A percentile compares a stretch with the other conserved stretches of the same genome.
Conservation (phyloP, 2,329 filamentous ascomycete genomes). For the Fusarium sp. region DNA sequence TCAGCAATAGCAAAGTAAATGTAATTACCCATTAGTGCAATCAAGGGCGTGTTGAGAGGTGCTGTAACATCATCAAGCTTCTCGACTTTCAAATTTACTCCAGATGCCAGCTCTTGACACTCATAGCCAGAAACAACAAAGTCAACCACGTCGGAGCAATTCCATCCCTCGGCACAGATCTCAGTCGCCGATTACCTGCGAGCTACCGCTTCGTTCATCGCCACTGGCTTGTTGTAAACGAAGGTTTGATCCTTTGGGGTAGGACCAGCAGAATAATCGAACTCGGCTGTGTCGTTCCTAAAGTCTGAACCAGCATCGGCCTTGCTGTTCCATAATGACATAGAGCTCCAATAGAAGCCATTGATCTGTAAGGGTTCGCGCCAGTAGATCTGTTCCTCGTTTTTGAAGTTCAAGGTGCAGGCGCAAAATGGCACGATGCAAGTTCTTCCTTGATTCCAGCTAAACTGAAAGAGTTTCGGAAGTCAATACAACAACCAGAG, state of each 20-base stretch:
- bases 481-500: background rate
- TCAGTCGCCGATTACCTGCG: background rate
- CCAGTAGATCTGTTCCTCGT: constrained; percentile 1
- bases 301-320: background rate
- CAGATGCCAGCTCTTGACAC: constrained; percentile 16
- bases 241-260: background rate
- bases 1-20: background rate
- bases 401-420: constrained; percentile 20
- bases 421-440: background rate
- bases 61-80: background rate
- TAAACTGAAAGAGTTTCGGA: background rate
- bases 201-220: background rate
- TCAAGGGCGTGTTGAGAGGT: constrained; percentile 1
- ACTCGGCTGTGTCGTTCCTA: background rate
- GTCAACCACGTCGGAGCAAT: background rate
- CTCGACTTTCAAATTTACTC: background rate
- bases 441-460: no score
- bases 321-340: background rate
- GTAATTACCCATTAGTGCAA: background rate
- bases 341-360: background rate
- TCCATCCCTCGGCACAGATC: background rate
- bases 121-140: constrained; percentile 19
- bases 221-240: background rate
- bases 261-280: background rate
- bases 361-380: background rate